phyloP scores from a whole-genome alignment of 441 rosid genomes.

The Gossypium lobatum region DNA sequence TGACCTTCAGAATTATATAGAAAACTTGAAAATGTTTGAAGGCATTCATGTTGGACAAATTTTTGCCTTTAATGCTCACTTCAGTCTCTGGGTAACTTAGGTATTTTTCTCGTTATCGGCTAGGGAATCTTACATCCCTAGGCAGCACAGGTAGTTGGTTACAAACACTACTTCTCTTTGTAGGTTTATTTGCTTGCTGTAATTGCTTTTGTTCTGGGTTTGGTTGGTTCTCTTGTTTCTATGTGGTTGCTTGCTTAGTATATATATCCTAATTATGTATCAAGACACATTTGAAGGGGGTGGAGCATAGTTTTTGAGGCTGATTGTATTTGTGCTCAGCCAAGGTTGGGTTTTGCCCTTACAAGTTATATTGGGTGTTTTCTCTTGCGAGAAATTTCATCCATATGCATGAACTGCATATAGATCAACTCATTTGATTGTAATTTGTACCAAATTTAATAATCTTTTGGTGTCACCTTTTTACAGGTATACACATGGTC shows the following conservation, averaged over 20 bases:
- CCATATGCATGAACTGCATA: background rate
- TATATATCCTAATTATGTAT: background rate
- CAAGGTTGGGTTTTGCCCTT: background rate
- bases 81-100: background rate
- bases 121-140: background rate
- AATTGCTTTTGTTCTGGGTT: background rate
- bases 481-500: constrained; percentile 78
- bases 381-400: background rate
- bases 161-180: background rate
- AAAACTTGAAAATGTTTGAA: background rate
- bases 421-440: background rate
- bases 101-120: background rate
- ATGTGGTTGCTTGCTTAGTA: background rate
- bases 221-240: background rate
- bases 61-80: background rate
- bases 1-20: background rate
- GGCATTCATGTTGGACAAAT: background rate
- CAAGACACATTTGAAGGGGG: too few species aligned
- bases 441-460: background rate
- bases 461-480: background rate
- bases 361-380: background rate
- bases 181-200: background rate
- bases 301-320: background rate
- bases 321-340: background rate
- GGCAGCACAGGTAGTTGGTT: background rate